These are phyloP conservation scores for Oropetium thomaeum DNA, from an alignment of 176 grass and related monocot genomes.

Conservation along the genomic window DNA sequence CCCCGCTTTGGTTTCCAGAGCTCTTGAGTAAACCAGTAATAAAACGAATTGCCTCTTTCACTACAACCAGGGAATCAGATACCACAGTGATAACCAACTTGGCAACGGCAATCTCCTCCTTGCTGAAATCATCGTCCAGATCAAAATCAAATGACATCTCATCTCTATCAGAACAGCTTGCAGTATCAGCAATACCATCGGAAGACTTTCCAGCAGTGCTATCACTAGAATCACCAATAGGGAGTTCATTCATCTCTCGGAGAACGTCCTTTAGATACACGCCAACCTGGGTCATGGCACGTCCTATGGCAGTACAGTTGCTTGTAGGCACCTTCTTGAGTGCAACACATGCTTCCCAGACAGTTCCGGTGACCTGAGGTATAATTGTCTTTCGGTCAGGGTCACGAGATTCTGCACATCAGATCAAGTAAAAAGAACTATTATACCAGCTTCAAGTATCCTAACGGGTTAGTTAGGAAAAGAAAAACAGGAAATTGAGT, in stretches of 20 bases:
- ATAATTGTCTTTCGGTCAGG: constrained; percentile 48
- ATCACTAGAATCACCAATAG: constrained; percentile 35
- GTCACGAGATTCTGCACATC: constrained; percentile 50
- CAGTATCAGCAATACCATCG: constrained; percentile 29
- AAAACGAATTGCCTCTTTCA: constrained; percentile 88
- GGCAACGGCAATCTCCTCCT: constrained; percentile 64
- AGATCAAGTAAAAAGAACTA: neutral
- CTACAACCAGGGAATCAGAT: constrained; percentile 50
- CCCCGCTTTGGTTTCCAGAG: constrained; percentile 19
- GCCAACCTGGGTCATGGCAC: constrained; percentile 74
- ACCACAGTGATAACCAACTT: constrained; percentile 50
- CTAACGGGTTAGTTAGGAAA: neutral
- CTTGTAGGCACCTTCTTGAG: constrained; percentile 77
- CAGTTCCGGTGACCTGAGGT: constrained; percentile 61
- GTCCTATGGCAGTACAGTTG: constrained; percentile 70
- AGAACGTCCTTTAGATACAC: constrained; percentile 81
- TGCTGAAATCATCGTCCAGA: constrained; percentile 59
- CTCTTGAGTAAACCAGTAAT: constrained; percentile 72
- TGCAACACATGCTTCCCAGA: constrained; percentile 85
- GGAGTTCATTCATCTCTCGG: constrained; percentile 84
- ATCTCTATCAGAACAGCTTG: constrained; percentile 54
- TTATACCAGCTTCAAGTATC: neutral
- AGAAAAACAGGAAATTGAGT: neutral
- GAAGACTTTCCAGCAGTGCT: constrained; percentile 36
- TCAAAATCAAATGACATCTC: constrained; percentile 49